Base-by-base conservation (phyloP, 495 filamentous ascomycete genomes). In the Penicillium chermesinum region DNA sequence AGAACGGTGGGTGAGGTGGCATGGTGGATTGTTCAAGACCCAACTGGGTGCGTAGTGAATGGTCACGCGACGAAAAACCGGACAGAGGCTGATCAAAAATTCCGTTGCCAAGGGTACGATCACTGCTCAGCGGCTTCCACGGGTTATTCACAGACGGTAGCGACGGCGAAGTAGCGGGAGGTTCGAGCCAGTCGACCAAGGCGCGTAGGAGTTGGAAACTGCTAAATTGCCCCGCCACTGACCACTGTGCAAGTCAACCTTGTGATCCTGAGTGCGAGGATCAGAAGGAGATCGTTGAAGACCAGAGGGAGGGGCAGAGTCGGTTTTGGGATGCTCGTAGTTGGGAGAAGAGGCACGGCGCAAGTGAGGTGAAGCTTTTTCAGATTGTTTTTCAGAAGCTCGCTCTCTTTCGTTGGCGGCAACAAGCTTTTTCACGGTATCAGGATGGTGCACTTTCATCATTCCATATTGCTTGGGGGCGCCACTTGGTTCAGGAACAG, bases 101-200 rank as follows among this genome's bases (percentile, higher is more conserved):
- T n/a, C 87, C 87, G 54, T 90, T 90, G 2, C 87, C 87, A 17
- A 90, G 72, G 16, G 78, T 80, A 46, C 80, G 79, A 54, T 87
- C 80, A 57, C 78, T 84, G 39, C 75, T 81, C 7, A 85, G 75
- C n/a, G 83, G 80, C 27, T 85, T 86, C 87, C 87, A 90, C 5
- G 86, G 80, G 55, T 85, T 89, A 41, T 78, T 72, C 19, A 77
- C 66, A 1, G 73, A 54, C 42, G 75, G 57, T 35, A 76, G 41
- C 6, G 60, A 54, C 43, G 75, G 57, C 34, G 76, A 42, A 8
- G 60, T 54, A 8, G 55, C 40, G 9, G 56, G 50, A 75, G 58
- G 36, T 66, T 72, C 7, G 64, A 19, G 32, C 62, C 65, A 7
- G 66, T 41, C n/a, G 65, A 53, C 71, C 71, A 75, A 7, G 69